Base-by-base conservation (phyloP, 306 rosid species). In the Herpetospermum pedunculosum region DNA sequence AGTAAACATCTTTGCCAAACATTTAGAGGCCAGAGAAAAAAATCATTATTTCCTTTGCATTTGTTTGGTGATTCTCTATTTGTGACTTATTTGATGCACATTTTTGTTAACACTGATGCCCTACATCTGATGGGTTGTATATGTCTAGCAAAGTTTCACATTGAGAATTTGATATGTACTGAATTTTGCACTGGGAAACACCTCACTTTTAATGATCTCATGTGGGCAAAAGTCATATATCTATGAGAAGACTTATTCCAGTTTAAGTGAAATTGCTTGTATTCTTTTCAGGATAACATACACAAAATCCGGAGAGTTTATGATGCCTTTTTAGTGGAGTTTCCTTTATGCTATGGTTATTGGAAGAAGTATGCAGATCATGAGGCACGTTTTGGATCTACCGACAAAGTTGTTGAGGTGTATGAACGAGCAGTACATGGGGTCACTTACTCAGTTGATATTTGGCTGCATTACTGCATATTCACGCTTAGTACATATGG, bases 281-380 rank as follows among this genome's bases (percentile, higher is more conserved):
- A 18, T 63, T 63, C 32, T 71, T 79, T 89, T 84, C 91, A 95
- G 99, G 84, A 81, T 75, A 89, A 95, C 87, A 82, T 94, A 46
- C 47, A 84, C 88, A 91, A 88, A 87, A 84, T 95, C 34, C 85
- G 89, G 47, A 89, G 89, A 85, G 96, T 92, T 80, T 95, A 91
- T 82, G 99, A 95, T 83, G 83, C 96, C 54, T 95, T 95, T 87
- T 80, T 95, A 72, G 96, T 86, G 1, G 99, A 95, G 74, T 95
- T 95, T 82, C 99, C 99, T 12, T 73, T 95, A 83, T 95, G 99
- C 81, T 95, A 89, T 77, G 99, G 99, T 49, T 95, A 95, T 78
- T 95, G 99, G 99, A 95, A 95, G 90, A 95, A 95, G 88, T 95
- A 95, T 80, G 96, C 99, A n/a, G 97, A 95, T 70, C 99, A 95